Percentiles rank a stretch among this genome's conserved stretches.
Conservation (phyloP, 2,329 filamentous ascomycete genomes). For the Beauveria caledonica region DNA sequence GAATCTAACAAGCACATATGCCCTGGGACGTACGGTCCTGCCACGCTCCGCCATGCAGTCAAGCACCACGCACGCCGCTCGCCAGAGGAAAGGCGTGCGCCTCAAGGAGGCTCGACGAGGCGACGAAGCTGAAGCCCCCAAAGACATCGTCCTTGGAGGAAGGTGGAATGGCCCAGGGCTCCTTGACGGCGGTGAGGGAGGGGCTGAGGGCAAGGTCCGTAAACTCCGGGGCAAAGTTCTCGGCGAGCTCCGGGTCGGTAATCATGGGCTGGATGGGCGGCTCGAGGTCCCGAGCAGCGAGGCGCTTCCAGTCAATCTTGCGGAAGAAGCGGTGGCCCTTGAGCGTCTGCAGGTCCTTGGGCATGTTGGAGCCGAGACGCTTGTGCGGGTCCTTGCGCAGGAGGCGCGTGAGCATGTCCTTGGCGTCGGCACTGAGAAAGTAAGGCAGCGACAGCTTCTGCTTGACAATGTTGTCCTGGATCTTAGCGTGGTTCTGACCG, state of each 20-base stretch:
- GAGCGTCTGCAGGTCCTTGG: slow-evolving; percentile 75
- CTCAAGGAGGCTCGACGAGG: slow-evolving; percentile 49
- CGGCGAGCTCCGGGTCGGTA: slow-evolving; percentile 88
- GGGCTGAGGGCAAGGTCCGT: slow-evolving; percentile 78
- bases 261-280: slow-evolving; percentile 90
- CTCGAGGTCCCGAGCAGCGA: slow-evolving; percentile 73
- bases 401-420: slow-evolving; percentile 84
- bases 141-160: slow-evolving; percentile 46
- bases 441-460: slow-evolving; percentile 86
- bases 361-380: slow-evolving; percentile 79
- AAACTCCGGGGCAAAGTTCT: slow-evolving; percentile 94
- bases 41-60: slow-evolving; percentile 9
- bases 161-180: slow-evolving; percentile 30
- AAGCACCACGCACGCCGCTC: not conserved
- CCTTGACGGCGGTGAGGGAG: slow-evolving; percentile 34
- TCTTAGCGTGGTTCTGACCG: slow-evolving; percentile 86
- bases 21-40: not conserved
- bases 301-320: slow-evolving; percentile 87
- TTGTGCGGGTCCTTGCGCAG: slow-evolving; percentile 89
- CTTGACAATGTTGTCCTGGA: slow-evolving; percentile 91
- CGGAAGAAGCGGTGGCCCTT: slow-evolving; percentile 95
- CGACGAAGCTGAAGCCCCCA: slow-evolving; percentile 57
- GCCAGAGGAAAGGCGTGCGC: slow-evolving; percentile 31
- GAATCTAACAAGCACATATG: not conserved
- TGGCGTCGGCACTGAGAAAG: slow-evolving; percentile 83